Base-by-base conservation (phyloP, 2,329 filamentous ascomycete species). In the Penicillium glabrum region DNA sequence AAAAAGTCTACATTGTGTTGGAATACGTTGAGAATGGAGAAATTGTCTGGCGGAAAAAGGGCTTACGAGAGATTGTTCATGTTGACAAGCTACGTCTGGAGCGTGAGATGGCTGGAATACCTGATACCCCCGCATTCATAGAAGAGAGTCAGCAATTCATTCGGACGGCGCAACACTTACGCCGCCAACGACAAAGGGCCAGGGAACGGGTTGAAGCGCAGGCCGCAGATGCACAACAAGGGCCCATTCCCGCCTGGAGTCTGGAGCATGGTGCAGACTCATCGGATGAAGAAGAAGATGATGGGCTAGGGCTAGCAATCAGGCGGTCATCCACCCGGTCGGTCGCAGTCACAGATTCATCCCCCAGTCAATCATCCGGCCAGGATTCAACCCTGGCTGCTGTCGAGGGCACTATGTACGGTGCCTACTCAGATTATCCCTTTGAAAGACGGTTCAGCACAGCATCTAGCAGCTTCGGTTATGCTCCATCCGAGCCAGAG, bases 1-100 rank as follows among this genome's bases (percentile, higher is more conserved):
- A 96, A 78, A 99, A 99, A 78, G 96, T 99, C 60, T 99, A 99
- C 77, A 93, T 99, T 78, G 91, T 98, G 21, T 83, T 99, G 44
- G 95, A 99, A 74, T 93, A 93, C 74, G 93, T 97, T 55, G 91
- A 97, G 72, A 84, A 93, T 41, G 93, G 95, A 51, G 95, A 99
- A 76, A 91, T 99, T 56, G 84, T 91, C 47, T 99, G 95, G 95
- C 86, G 95, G 53, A 93, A 89, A 72, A 91, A 93, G 76, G 93
- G 91, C 6, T 81, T 92, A 7, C 89, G 88, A 54, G 89, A 92
- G 68, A 89, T 98, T 62, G 90, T 90, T 66, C 81, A 87, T 31
- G 88, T 92, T 67, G 95, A 99, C 72, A 90, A 91, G 66, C 83
- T 86, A 57, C 86, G 93, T 54, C 84, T 95, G 64, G 89, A 96